phyloP scores from a whole-genome alignment of 208 protist genomes.

The Phytomonas sp. region DNA sequence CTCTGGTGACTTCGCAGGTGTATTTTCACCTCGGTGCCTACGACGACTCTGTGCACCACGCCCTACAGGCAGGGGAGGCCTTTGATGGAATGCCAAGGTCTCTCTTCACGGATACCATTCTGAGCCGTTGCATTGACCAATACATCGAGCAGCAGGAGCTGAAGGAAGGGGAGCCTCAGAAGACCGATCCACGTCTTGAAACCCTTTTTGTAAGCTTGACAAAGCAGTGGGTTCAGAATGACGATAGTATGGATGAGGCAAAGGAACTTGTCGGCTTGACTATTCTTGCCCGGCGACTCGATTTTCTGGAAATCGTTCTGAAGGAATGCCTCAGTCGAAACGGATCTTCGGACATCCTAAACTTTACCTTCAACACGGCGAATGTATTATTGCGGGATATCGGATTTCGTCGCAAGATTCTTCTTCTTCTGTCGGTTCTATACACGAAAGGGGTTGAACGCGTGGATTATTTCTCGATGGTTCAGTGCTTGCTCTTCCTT shows the following conservation, averaged over 20 bases:
- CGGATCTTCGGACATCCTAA: constrained; percentile 80
- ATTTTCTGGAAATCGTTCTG: constrained; percentile 82
- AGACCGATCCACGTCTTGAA: constrained; percentile 77
- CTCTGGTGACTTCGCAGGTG: constrained; percentile 92
- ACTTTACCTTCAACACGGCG: constrained; percentile 85
- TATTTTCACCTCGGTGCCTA: constrained; percentile 98
- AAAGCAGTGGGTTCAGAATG: constrained; percentile 63
- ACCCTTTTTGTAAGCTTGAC: constrained; percentile 71
- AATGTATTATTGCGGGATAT: constrained; percentile 83
- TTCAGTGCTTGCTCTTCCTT: constrained; percentile 93
- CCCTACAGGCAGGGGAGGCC: constrained; percentile 89
- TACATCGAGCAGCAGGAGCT: constrained; percentile 81
- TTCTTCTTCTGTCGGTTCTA: constrained; percentile 78
- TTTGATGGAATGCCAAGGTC: constrained; percentile 89
- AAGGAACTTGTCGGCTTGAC: constrained; percentile 89
- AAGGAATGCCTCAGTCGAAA: constrained; percentile 47
- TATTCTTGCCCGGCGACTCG: constrained; percentile 71
- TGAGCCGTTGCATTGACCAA: constrained; percentile 93
- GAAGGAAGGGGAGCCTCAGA: constrained; percentile 17
- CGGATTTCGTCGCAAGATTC: constrained; percentile 77
- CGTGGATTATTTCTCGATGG: constrained; percentile 89
- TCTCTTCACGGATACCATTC: constrained; percentile 84
- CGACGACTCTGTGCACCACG: constrained; percentile 92
- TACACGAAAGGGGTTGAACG: constrained; percentile 61
- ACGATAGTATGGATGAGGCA: constrained; percentile 47